These are phyloP conservation scores for Hypoxylon lenormandii DNA, from an alignment of 495 filamentous ascomycete species.

Conservation along the genomic window DNA sequence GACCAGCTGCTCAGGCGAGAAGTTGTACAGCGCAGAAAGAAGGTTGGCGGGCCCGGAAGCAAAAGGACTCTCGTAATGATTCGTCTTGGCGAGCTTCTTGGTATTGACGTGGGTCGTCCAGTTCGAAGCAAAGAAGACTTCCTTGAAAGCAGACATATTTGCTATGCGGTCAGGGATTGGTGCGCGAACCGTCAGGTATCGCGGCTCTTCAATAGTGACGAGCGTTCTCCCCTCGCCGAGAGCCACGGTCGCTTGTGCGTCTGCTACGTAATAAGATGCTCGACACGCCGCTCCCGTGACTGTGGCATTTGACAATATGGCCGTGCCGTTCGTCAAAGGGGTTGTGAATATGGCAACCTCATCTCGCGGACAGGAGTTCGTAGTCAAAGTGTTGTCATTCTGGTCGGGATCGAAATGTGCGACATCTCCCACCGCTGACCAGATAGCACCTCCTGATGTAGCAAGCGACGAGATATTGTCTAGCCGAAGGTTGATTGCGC, in stretches of 20 bases:
- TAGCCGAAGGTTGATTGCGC: neutral
- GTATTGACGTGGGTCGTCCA: slow-evolving; percentile 40
- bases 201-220: slow-evolving; percentile 46
- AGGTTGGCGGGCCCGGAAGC: slow-evolving; percentile 44
- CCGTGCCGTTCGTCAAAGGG: neutral
- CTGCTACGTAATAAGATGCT: slow-evolving; percentile 51
- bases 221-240: slow-evolving; percentile 35
- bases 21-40: slow-evolving; percentile 44
- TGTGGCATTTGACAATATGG: slow-evolving; percentile 5
- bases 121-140: slow-evolving; percentile 24
- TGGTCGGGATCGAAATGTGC: neutral
- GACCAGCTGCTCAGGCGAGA: slow-evolving; percentile 39
- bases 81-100: slow-evolving; percentile 20
- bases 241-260: slow-evolving; percentile 42
- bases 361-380: slow-evolving; percentile 6
- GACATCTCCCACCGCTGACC: neutral
- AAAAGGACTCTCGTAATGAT: slow-evolving; percentile 13
- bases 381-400: neutral
- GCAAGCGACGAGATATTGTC: neutral
- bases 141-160: slow-evolving; percentile 37
- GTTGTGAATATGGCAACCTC: slow-evolving; percentile 12
- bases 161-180: slow-evolving; percentile 9
- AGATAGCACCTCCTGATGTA: slow-evolving; percentile 3
- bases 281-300: slow-evolving; percentile 43
- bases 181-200: slow-evolving; percentile 28